These are phyloP conservation scores for Cladophialophora immunda DNA, from an alignment of 2,329 filamentous ascomycete genomes.

Conservation along the genomic window DNA sequence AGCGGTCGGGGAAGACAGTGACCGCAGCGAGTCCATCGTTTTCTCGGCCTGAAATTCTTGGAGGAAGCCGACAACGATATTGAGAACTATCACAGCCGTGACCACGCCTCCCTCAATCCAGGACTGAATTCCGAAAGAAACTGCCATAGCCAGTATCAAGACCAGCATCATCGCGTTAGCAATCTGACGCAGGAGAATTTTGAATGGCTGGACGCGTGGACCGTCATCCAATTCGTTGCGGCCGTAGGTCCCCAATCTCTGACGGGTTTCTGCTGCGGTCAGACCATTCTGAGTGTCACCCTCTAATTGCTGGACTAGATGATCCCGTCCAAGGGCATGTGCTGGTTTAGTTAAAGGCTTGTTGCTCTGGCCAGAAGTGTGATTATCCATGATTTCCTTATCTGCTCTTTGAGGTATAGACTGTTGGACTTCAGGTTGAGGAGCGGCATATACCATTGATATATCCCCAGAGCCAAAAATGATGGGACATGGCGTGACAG, in stretches of 20 bases:
- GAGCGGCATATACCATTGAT: not conserved
- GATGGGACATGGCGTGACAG: not conserved
- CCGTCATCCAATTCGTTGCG: slow-evolving; percentile 73
- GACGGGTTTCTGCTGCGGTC: slow-evolving; percentile 61
- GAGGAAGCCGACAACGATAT: slow-evolving; percentile 66
- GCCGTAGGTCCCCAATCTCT: slow-evolving; percentile 65
- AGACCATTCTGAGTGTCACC: too few relatives aligned
- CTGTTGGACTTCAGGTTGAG: not conserved
- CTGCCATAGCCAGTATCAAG: slow-evolving; percentile 66
- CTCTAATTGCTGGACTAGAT: slow-evolving; percentile 66
- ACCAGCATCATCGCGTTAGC: slow-evolving; percentile 74
- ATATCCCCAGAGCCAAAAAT: not conserved
- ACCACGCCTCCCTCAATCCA: slow-evolving; percentile 70
- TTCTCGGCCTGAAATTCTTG: slow-evolving; percentile 63
- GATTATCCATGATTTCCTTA: slow-evolving; percentile 38
- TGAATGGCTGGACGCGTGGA: slow-evolving; percentile 73
- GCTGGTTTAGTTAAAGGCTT: slow-evolving; percentile 68
- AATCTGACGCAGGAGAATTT: slow-evolving; percentile 72
- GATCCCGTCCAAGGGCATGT: slow-evolving; percentile 65
- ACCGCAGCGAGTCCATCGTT: slow-evolving; percentile 61
- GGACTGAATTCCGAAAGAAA: slow-evolving; percentile 66
- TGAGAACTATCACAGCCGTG: slow-evolving; percentile 65
- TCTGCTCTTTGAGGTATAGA: not conserved
- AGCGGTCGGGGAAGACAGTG: slow-evolving; percentile 59
- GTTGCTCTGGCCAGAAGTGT: slow-evolving; percentile 57